Evolutionary conservation across 1,284 basidiomycete species (phyloP), one percentile per base, ranked within the genome.

Genomic region (Cystobasidium slooffiae): DNA sequence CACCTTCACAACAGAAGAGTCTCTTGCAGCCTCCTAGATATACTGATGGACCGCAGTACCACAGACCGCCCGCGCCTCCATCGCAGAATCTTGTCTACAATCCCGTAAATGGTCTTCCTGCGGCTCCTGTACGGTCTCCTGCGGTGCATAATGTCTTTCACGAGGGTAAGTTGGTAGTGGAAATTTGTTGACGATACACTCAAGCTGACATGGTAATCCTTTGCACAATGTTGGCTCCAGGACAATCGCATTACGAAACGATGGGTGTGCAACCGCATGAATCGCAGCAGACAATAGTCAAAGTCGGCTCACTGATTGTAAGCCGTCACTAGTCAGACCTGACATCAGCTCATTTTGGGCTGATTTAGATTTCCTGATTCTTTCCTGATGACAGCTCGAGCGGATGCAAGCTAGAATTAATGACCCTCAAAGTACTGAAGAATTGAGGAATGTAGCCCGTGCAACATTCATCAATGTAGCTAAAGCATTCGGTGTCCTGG

Each of bases 241-340:
- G 39, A 16, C 61, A 49, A 12, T 46, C 61, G 6, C 47, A 47
- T 24, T 63, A 63, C 18, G 61, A 63, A 14, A 51, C 47, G 12
- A 4, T 63, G 6, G 61, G 61, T 4, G 43, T 63, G 12, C 9
- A 47, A 14, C 61, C 43, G 2, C 18, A 24, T 63, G 43, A 16
- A 37, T 24, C 61, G 6, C 24, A 47, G 20, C 43, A 63, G 22
- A 22, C 14, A 12, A 47, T 63, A 6, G 6, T 24, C 8, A 22
- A 41, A 6, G 31, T 51, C 22, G 61, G n/a, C 6, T 18, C n/a
- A 49, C 6, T 44, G 31, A 47, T 43, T 16, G 61, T 49, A 3
- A 63, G 47, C 18, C 6, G 31, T 10, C 41, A 10, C 31, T 31
- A 31, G 31, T 31, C 31, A 31, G 31, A 31, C 22, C 5, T 39